phyloP scores from a whole-genome alignment of 1,284 basidiomycete genomes.

The Boletus semigastroideus region DNA sequence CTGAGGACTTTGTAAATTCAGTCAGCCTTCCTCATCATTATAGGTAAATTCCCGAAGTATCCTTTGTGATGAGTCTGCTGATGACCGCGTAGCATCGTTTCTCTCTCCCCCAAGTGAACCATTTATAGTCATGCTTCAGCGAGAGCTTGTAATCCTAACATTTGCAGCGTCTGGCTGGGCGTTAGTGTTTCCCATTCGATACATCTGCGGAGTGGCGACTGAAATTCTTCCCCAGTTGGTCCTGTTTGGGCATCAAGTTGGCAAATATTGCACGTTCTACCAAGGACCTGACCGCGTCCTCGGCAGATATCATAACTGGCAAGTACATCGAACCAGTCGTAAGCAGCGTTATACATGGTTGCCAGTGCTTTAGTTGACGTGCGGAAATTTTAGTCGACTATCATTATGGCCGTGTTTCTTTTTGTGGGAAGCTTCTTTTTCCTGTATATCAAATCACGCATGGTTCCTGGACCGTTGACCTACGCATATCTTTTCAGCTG shows the following conservation, averaged over 20 bases:
- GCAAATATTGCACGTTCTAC: conserved; percentile 57
- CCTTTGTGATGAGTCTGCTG: neutral
- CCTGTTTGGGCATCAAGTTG: conserved; percentile 65
- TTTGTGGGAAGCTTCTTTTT: conserved; percentile 61
- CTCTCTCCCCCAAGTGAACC: conserved; percentile 70
- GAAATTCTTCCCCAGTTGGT: conserved; percentile 49
- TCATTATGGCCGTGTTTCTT: conserved; percentile 66
- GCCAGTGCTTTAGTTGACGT: conserved; percentile 2
- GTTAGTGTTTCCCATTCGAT: conserved; percentile 41
- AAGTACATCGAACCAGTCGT: conserved; percentile 61
- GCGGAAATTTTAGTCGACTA: conserved; percentile 43
- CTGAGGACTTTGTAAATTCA: conserved; percentile 22
- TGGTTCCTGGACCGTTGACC: conserved; percentile 67
- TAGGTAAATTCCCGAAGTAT: conserved; percentile 42
- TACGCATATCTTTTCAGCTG: conserved; percentile 60
- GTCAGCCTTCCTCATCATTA: conserved; percentile 68
- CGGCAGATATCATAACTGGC: conserved; percentile 46
- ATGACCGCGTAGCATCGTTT: conserved; percentile 49
- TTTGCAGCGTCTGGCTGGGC: conserved; percentile 60
- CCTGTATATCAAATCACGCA: conserved; percentile 60
- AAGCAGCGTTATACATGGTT: conserved; percentile 21
- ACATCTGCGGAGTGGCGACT: neutral
- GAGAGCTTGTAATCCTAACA: conserved; percentile 59
- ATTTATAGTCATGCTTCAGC: conserved; percentile 67
- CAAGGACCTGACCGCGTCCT: conserved; percentile 40